Conservation (phyloP, 2,329 filamentous ascomycete species). For the Clonostachys rhizophaga region DNA sequence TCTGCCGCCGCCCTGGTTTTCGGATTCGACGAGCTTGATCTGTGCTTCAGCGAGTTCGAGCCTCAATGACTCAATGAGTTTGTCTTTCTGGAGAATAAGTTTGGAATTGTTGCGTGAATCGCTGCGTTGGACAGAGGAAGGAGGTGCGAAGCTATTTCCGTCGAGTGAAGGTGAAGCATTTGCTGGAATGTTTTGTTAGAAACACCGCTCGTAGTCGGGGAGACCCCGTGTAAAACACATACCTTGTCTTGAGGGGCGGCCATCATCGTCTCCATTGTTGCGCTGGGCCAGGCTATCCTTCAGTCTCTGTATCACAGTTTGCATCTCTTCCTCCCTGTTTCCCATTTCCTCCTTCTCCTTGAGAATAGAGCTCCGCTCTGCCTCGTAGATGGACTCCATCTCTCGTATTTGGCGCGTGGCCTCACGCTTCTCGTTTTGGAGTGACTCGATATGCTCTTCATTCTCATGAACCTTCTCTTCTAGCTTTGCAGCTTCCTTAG, state of each 20-base stretch:
- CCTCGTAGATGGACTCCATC: conserved; percentile 88
- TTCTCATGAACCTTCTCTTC: conserved; percentile 86
- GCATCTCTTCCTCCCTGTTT: conserved; percentile 84
- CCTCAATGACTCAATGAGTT: conserved; percentile 86
- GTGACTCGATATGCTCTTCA: conserved; percentile 74
- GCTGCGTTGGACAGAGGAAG: conserved; percentile 78
- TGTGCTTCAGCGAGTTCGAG: conserved; percentile 92
- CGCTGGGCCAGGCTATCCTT: conserved; percentile 85
- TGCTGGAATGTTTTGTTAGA: conserved; percentile 16
- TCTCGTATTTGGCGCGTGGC: conserved; percentile 79
- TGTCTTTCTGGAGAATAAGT: conserved; percentile 90
- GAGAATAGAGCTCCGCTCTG: conserved; percentile 79
- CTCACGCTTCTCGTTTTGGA: conserved; percentile 84
- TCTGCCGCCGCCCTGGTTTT: conserved; percentile 85
- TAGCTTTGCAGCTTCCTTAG: conserved; percentile 76
- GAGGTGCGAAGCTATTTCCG: conserved; percentile 77
- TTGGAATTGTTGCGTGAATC: conserved; percentile 88
- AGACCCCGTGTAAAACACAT: conserved; percentile 17
- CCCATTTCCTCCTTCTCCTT: conserved; percentile 89
- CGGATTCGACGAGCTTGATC: conserved; percentile 90
- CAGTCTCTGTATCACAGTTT: conserved; percentile 81
- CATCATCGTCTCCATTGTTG: conserved; percentile 53
- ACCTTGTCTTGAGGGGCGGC: conserved; percentile 54
- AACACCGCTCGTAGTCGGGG: conserved; percentile 5
- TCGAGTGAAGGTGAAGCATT: conserved; percentile 67